Evolutionary conservation across 495 filamentous ascomycete species (phyloP).

Genomic region (Lepraria neglecta): DNA sequence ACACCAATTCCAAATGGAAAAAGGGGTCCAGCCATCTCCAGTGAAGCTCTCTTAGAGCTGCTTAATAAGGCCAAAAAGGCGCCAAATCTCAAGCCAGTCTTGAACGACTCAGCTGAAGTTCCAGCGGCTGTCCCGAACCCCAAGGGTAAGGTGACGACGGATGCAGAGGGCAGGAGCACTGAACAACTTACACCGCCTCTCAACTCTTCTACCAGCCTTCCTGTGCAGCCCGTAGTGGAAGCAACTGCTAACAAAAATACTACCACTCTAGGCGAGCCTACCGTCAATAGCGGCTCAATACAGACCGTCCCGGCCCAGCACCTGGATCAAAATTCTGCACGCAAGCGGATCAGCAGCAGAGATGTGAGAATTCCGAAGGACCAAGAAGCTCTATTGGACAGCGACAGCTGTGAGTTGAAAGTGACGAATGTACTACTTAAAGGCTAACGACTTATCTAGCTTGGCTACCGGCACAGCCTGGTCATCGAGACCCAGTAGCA

Average conservation of each 20-base stretch:
- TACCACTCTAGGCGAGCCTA: not conserved
- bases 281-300: not conserved
- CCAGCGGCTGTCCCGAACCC: not conserved
- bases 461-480: slow-evolving; percentile 28
- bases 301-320: not conserved
- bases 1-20: slow-evolving; percentile 3
- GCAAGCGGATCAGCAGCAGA: slow-evolving; percentile 34
- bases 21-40: not conserved
- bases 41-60: slow-evolving; percentile 2
- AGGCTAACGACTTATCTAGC: slow-evolving; percentile 23
- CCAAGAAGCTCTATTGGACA: slow-evolving; percentile 54
- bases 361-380: slow-evolving; percentile 52
- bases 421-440: slow-evolving; percentile 32
- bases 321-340: not conserved
- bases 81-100: not conserved
- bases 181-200: not conserved
- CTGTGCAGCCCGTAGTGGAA: not conserved
- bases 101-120: no score
- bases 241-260: not conserved
- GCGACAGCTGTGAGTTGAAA: slow-evolving; percentile 39
- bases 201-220: not conserved
- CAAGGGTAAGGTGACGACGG: not conserved
- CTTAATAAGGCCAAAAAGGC: not conserved
- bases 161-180: not conserved
- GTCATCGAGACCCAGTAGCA: slow-evolving; percentile 27